Conservation (phyloP, 164 flowering plant genomes). For the Vitis vinifera region ASM3070453v1 NC_081808.1:15165001-15165500, state of each 20-base stretch:
- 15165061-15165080: not conserved
- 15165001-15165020: too few relatives aligned
- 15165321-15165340: too few relatives aligned
- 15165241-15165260: too few relatives aligned
- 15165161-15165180: not conserved
- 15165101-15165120: not conserved
- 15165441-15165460: constrained; percentile 12
- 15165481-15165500: constrained; percentile 1
- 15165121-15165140: not conserved
- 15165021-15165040: not conserved
- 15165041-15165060: not conserved
- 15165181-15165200: too few relatives aligned
- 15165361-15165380: constrained; percentile 96
- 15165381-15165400: constrained; percentile 89
- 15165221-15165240: too few relatives aligned
- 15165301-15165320: too few relatives aligned
- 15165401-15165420: constrained; percentile 79
- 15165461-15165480: constrained; percentile 2
- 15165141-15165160: not conserved
- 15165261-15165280: too few relatives aligned
- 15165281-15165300: too few relatives aligned
- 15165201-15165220: too few relatives aligned
- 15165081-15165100: too few relatives aligned
- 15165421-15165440: constrained; percentile 46
- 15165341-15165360: constrained; percentile 82